A percentile compares a stretch with the other conserved stretches of the same genome.
phyloP scores from a whole-genome alignment of 1,284 basidiomycete genomes.

The Cutaneotrichosporon dermatis region DNA sequence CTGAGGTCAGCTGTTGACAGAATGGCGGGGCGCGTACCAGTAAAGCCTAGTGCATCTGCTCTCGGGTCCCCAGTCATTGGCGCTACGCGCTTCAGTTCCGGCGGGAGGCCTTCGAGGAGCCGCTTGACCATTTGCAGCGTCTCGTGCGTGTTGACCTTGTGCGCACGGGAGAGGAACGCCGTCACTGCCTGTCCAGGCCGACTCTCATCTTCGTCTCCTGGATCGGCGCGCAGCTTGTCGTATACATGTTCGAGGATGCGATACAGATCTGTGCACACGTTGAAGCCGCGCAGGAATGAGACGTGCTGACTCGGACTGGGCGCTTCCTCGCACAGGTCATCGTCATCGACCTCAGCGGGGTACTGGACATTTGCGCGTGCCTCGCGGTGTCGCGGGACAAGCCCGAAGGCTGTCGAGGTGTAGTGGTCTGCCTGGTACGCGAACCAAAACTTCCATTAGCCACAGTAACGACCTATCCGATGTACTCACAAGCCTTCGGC shows the following conservation, averaged over 20 bases:
- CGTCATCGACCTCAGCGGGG: constrained; percentile 1
- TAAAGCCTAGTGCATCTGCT: background rate
- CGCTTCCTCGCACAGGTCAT: background rate
- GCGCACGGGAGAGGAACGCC: background rate
- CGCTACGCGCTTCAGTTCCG: background rate
- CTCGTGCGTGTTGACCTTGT: background rate
- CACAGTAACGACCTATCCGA: background rate
- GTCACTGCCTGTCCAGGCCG: background rate
- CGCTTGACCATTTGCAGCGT: background rate
- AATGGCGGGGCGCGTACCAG: background rate
- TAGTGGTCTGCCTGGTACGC: background rate
- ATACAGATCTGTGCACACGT: background rate
- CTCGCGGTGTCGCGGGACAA: background rate
- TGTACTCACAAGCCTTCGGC: background rate
- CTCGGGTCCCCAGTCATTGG: background rate
- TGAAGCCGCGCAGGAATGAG: constrained; percentile 1
- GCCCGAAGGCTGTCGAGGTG: background rate
- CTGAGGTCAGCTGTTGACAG: background rate
- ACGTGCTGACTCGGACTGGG: background rate
- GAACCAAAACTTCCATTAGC: constrained; percentile 1
- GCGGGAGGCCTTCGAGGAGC: background rate
- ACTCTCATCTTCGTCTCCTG: background rate
- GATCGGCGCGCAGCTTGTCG: background rate
- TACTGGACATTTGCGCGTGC: background rate
- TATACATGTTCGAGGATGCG: constrained; percentile 1